Base-by-base conservation (phyloP, 345 rosid species). In the Eucalyptus pumila region DNA sequence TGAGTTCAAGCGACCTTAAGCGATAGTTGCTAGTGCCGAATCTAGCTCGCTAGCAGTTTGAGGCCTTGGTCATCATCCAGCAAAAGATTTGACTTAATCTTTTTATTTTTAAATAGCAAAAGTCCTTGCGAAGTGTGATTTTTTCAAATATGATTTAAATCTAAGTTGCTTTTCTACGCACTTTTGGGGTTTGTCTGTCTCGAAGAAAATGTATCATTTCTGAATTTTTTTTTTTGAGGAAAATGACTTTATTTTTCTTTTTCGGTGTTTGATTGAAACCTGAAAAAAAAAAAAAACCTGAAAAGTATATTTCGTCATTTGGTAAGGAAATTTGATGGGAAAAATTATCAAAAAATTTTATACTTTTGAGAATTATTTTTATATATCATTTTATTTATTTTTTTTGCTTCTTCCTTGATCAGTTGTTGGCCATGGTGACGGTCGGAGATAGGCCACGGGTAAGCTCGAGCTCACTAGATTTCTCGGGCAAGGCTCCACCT, bases 381-480 rank as follows among this genome's bases (percentile, higher is more conserved):
- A 2, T 24, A 2, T 54, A 56, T 56, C 24, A 9, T 24, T 9
- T 56, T 23, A 4, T 56, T 56, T 24, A 1, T 56, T 23, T 24
- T 24, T 10, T 56, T 56, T 56, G 6, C 62, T 56, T 56, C 30
- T 56, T 56, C 62, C 62, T 56, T 24, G 12, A 24, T 30, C 0
- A 4, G 3, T 24, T 24, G 30, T 23, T 56, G 3, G 62, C 62
- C 30, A 24, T 23, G 30, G 62, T 6, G 0, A 56, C 5, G 30
- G 1, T 24, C 3, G 1, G 2, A 23, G 27, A 56, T 24, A 23
- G 6, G 30, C 30, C 62, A 24, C 0, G 2, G 30, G 30, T 3
- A 0, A 56, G 3, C 62, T 56, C 13, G 1, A 56, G 5, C 62
- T 56, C 30, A 56, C 62, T 23, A 56, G 62, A 56, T 10, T 56